phyloP scores from a whole-genome alignment of 495 filamentous ascomycete genomes.

The Aspergillus campestris region DNA sequence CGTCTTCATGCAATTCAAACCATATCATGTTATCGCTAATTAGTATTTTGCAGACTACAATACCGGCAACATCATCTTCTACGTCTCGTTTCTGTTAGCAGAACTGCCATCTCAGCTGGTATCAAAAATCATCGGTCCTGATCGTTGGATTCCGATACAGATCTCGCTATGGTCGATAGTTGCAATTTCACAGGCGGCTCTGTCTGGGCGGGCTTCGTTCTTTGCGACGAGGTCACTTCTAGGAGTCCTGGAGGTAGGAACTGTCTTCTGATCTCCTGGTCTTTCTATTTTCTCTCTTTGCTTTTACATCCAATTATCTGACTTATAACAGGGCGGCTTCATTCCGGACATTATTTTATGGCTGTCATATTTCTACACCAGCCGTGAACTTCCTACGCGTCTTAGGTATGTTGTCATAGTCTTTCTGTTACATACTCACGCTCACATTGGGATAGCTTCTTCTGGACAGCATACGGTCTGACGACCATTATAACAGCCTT shows the following conservation, averaged over 20 bases:
- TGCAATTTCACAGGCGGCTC: constrained; percentile 50
- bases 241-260: constrained; percentile 44
- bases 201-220: constrained; percentile 54
- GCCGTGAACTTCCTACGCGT: constrained; percentile 50
- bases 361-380: constrained; percentile 62
- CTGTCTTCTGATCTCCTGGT: too few species aligned
- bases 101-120: constrained; percentile 63
- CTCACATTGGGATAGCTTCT: constrained; percentile 26
- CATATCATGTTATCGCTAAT: neutral
- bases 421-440: neutral
- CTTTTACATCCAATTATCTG: neutral
- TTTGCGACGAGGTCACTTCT: constrained; percentile 52
- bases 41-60: constrained; percentile 47
- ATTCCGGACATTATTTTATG: constrained; percentile 46
- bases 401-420: constrained; percentile 37
- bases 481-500: constrained; percentile 37
- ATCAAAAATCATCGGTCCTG: constrained; percentile 60
- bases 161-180: constrained; percentile 68
- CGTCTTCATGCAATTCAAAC: constrained; percentile 2
- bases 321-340: constrained; percentile 49
- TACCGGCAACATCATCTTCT: constrained; percentile 27
- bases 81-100: constrained; percentile 50
- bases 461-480: constrained; percentile 54
- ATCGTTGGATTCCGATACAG: constrained; percentile 70
- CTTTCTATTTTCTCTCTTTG: neutral